phyloP scores from a whole-genome alignment of 306 rosid species.

The Cicer bijugum region DNA sequence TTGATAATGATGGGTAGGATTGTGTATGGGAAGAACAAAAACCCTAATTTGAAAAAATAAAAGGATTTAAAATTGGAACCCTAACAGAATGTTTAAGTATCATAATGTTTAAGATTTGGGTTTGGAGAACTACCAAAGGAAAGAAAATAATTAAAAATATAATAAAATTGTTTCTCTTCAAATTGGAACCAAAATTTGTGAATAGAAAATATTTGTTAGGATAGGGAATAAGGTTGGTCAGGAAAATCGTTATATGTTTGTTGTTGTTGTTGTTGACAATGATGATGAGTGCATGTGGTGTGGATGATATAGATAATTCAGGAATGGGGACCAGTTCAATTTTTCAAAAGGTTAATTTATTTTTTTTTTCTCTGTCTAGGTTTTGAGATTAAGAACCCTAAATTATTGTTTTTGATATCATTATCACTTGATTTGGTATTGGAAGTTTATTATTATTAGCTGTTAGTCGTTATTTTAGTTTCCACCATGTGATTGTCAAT shows the following conservation, averaged over 20 bases:
- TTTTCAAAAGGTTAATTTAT: not conserved
- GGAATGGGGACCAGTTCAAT: slow-evolving; percentile 37
- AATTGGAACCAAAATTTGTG: slow-evolving; percentile 26
- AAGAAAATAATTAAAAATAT: slow-evolving; percentile 9
- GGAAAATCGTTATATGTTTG: slow-evolving; percentile 12
- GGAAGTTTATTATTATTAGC: not conserved
- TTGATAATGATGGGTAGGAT: slow-evolving; percentile 10
- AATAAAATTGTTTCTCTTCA: not conserved
- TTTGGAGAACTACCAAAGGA: slow-evolving; percentile 1
- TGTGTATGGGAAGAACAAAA: not conserved
- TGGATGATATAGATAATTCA: not conserved
- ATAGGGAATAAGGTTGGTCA: not conserved
- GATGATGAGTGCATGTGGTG: slow-evolving; percentile 18
- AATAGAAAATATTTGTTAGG: not conserved
- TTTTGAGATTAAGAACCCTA: slow-evolving; percentile 34
- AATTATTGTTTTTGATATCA: slow-evolving; percentile 13
- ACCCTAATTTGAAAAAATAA: slow-evolving; percentile 2
- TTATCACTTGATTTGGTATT: slow-evolving; percentile 37
- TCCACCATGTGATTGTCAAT: slow-evolving; percentile 22
- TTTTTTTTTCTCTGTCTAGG: not conserved
- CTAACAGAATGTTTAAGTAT: slow-evolving; percentile 34
- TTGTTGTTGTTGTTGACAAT: slow-evolving; percentile 10
- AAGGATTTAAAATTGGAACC: slow-evolving; percentile 46
- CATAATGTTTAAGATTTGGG: slow-evolving; percentile 24
- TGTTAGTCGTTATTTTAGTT: slow-evolving; percentile 31